Evolutionary conservation across 2,329 filamentous ascomycete genomes (phyloP), one percentile per base, ranked within the genome.

Genomic region (Alternaria angustiovoidea): DNA sequence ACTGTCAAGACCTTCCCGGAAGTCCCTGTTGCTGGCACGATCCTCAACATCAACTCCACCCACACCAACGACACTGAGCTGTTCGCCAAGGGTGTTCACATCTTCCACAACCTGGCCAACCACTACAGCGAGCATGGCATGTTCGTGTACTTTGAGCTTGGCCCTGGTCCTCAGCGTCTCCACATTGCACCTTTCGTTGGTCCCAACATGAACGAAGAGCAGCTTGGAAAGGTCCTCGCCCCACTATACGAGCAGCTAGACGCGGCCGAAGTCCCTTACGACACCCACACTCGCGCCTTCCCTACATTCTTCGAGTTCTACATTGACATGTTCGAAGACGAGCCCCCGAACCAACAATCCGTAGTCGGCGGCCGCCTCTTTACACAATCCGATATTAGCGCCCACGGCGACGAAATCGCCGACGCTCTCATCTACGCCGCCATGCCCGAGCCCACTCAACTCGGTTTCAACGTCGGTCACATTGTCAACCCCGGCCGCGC

Each of bases 221-320:
- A 76, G 56, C 47, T 77, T 14, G 64, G 72, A 16, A 43, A 62
- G 7, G 70, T 73, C 2, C 36, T 76, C 42, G 66, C 72, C 53
- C 75, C 75, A 7, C 59, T 78, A 0, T 74, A 71, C 34, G 61
- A 70, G 6, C 63, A 72, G 32, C 60, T 78, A 7, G 64, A 77
- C 9, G 72, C 70, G 3, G 70, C 70, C 7, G 69, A 72, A 48
- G 67, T 78, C 20, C 75, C 75, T 0, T 76, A 76, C 48, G 67
- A 70, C 47, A 64, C 64, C 7, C 51, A 72, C 49, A 72, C 72
- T 39, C 70, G 61, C 51, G 69, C 71, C 0, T 78, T 77, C 60
- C 69, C 75, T 1, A 75, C 74, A 1, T 77, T 77, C 65, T 78
- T 75, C 60, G 72, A 78, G 56, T 67, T 78, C 55, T 78, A 78